Percentiles rank a stretch among this genome's conserved stretches.
These are phyloP conservation scores for Ceratocystis papillata DNA, from an alignment of 2,329 filamentous ascomycete genomes.

Conservation along the genomic window DNA sequence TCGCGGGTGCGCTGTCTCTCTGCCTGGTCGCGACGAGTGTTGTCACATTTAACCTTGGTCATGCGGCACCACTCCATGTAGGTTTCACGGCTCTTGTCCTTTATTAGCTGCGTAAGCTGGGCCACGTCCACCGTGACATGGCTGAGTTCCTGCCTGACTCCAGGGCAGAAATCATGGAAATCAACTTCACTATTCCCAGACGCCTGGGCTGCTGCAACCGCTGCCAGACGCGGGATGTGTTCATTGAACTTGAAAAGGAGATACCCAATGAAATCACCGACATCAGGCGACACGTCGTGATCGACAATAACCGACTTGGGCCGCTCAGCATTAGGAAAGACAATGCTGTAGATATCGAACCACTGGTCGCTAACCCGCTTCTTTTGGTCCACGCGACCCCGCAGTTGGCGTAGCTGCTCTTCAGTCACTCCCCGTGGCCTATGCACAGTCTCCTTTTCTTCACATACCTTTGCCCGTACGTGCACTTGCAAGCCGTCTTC, in stretches of 20 bases:
- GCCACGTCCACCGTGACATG: conserved; percentile 11
- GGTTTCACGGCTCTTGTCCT: conserved; percentile 16
- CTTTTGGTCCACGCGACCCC: conserved; percentile 26
- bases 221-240: conserved; percentile 1
- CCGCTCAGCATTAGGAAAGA: conserved; percentile 25
- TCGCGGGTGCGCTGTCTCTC: conserved; percentile 12
- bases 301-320: conserved; percentile 27
- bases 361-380: conserved; percentile 26
- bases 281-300: conserved; percentile 25
- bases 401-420: conserved; percentile 25
- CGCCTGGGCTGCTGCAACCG: neutral
- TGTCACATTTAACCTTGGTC: conserved; percentile 1
- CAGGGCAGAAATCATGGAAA: neutral
- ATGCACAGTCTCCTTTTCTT: conserved; percentile 9
- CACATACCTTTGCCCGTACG: conserved; percentile 23
- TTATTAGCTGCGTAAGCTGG: conserved; percentile 12
- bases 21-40: conserved; percentile 10
- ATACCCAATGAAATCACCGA: conserved; percentile 25
- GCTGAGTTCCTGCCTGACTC: neutral
- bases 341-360: conserved; percentile 27
- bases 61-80: conserved; percentile 21
- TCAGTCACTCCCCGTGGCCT: conserved; percentile 26
- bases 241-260: conserved; percentile 21
- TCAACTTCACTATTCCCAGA: neutral
- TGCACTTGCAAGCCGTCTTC: conserved; percentile 25